Percentiles rank a stretch among this genome's conserved stretches.
phyloP scores from a whole-genome alignment of 129 eudicot species.

The Artemisia annua region DNA sequence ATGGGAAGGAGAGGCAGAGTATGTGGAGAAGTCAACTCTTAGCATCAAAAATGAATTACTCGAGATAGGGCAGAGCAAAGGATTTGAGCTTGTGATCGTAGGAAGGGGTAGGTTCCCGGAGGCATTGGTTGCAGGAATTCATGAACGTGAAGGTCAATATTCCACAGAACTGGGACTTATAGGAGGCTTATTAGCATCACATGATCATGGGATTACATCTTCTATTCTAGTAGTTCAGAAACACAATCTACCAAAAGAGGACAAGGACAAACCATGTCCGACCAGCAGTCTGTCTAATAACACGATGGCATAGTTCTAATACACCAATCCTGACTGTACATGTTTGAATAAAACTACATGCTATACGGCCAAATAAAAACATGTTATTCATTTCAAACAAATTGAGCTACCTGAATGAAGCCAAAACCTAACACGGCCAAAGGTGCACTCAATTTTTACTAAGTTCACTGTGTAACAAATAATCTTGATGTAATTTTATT shows the following conservation, averaged over 20 bases:
- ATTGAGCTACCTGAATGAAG: constrained; percentile 4
- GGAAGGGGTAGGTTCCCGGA: constrained; percentile 54
- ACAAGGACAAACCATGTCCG: constrained; percentile 15
- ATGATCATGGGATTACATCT: constrained; percentile 42
- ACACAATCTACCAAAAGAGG: constrained; percentile 37
- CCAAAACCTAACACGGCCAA: constrained; percentile 7
- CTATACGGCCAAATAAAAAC: background rate
- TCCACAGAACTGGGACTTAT: constrained; percentile 48
- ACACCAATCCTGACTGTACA: background rate
- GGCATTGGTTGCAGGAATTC: constrained; percentile 34
- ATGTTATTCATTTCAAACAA: background rate
- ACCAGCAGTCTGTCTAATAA: constrained; percentile 23
- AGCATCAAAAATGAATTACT: constrained; percentile 35
- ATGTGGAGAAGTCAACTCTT: constrained; percentile 37
- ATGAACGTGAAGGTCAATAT: constrained; percentile 35
- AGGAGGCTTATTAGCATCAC: constrained; percentile 48
- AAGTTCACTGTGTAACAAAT: background rate
- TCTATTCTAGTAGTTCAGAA: constrained; percentile 60
- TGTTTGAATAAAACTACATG: too few species aligned
- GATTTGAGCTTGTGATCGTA: constrained; percentile 47
- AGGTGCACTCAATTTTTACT: background rate
- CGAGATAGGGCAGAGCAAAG: constrained; percentile 40
- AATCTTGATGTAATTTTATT: background rate
- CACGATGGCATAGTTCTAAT: background rate
- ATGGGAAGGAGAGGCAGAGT: constrained; percentile 47